These are phyloP conservation scores for Ajuga reptans DNA, from an alignment of 305 asterid genomes.

Conservation along the genomic window DNA sequence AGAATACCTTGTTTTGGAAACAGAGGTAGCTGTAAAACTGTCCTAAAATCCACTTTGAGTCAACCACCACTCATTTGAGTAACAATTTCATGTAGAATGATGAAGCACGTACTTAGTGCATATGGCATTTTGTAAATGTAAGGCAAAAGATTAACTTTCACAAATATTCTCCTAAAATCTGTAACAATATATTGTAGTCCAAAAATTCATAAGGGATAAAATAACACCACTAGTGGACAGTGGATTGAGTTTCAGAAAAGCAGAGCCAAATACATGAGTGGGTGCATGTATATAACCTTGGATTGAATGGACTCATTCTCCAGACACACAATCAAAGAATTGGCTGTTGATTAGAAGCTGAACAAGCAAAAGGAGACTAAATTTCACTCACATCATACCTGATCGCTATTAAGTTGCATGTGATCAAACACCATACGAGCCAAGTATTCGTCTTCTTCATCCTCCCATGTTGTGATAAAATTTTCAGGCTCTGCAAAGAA, in stretches of 20 bases:
- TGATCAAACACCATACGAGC: constrained; percentile 63
- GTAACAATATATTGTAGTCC: not conserved
- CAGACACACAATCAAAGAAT: constrained; percentile 5
- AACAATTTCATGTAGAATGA: not conserved
- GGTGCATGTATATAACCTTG: constrained; percentile 2
- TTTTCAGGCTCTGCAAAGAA: constrained; percentile 40
- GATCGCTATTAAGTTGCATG: constrained; percentile 62
- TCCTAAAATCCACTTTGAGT: not conserved
- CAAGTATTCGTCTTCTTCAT: constrained; percentile 85
- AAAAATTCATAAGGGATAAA: not conserved
- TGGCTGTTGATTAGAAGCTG: not conserved
- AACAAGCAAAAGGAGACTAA: constrained; percentile 15
- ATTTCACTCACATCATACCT: constrained; percentile 42
- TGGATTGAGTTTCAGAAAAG: not conserved
- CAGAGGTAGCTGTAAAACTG: not conserved
- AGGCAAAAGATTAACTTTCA: not conserved
- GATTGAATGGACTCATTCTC: not conserved
- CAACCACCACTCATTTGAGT: not conserved
- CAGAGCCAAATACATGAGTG: not conserved
- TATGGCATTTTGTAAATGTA: not conserved
- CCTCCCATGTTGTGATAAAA: constrained; percentile 51
- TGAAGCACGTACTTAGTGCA: constrained; percentile 3
- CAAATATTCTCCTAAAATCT: not conserved
- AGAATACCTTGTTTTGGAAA: no score
- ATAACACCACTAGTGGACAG: not conserved